Conservation (phyloP, 2,329 filamentous ascomycete species). For the Fusarium keratoplasticum region DNA sequence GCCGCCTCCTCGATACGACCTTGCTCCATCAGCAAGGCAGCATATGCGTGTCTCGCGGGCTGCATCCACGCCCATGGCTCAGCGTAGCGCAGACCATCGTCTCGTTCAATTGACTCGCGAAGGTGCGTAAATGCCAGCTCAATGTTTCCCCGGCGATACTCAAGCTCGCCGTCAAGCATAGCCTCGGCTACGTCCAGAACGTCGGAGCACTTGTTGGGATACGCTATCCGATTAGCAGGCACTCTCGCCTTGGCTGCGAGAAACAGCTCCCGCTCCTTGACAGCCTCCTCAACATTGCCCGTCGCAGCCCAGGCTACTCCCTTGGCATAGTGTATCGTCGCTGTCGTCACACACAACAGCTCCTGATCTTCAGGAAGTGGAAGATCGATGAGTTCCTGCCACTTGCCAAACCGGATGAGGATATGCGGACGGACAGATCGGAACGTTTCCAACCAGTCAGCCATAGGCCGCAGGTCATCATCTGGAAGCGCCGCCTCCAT, state of each 20-base stretch:
- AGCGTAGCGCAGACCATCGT: slow-evolving; percentile 73
- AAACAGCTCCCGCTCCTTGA: slow-evolving; percentile 62
- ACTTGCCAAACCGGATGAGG: slow-evolving; percentile 76
- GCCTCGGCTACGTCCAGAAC: slow-evolving; percentile 69
- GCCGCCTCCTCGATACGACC: slow-evolving; percentile 65
- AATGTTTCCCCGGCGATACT: slow-evolving; percentile 71
- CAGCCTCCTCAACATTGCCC: slow-evolving; percentile 63
- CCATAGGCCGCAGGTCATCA: slow-evolving; percentile 68
- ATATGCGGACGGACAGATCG: slow-evolving; percentile 73
- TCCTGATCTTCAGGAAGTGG: slow-evolving; percentile 64
- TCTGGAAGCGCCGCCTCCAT: slow-evolving; percentile 73
- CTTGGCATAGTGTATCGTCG: slow-evolving; percentile 75
- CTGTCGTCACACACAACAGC: slow-evolving; percentile 75
- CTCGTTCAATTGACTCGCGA: slow-evolving; percentile 64
- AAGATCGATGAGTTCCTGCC: slow-evolving; percentile 72
- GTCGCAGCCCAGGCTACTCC: slow-evolving; percentile 73
- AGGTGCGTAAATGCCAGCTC: slow-evolving; percentile 69
- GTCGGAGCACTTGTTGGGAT: slow-evolving; percentile 74
- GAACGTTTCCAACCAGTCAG: slow-evolving; percentile 79
- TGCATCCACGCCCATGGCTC: slow-evolving; percentile 85
- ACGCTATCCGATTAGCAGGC: slow-evolving; percentile 68
- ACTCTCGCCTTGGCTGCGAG: slow-evolving; percentile 61
- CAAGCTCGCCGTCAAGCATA: slow-evolving; percentile 79
- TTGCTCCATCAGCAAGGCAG: slow-evolving; percentile 74
- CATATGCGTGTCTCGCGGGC: slow-evolving; percentile 75